Conservation (phyloP, 768 basidiomycete species). For the Ramaria sp. region DNA sequence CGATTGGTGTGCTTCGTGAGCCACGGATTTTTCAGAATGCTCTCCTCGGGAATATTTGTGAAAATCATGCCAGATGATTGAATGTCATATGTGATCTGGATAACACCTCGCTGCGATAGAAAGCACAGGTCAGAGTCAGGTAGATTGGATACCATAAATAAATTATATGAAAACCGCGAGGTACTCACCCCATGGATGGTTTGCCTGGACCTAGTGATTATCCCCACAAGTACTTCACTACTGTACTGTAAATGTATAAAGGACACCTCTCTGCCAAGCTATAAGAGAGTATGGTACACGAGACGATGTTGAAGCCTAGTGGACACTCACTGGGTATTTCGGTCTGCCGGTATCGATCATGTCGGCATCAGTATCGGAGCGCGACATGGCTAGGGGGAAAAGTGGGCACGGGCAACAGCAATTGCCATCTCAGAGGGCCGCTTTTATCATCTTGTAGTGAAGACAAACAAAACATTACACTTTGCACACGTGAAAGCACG, state of each 20-base stretch:
- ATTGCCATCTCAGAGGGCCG: background rate
- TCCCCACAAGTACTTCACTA: background rate
- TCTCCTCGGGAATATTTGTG: conserved; percentile 3
- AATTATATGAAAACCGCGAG: background rate
- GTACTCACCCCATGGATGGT: background rate
- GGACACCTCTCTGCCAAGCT: conserved; percentile 1
- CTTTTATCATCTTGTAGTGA: background rate
- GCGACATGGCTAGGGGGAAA: background rate
- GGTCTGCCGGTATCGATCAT: conserved; percentile 2
- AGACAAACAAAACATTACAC: background rate
- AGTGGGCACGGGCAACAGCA: background rate
- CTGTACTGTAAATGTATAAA: background rate
- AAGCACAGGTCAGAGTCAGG: background rate
- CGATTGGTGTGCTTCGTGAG: background rate
- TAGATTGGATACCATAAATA: too few relatives aligned
- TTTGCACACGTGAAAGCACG: background rate
- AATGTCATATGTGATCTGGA: conserved; percentile 3
- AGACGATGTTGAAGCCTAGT: background rate
- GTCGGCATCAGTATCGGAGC: conserved; percentile 4
- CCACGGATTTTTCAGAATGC: background rate
- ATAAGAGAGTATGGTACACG: background rate
- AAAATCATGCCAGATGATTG: background rate
- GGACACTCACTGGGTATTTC: background rate
- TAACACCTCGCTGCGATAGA: background rate
- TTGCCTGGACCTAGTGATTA: conserved; percentile 3